Evolutionary conservation across 305 asterid genomes (phyloP), one percentile per base, ranked within the genome.

Genomic region (Fraxinus sp.): DNA sequence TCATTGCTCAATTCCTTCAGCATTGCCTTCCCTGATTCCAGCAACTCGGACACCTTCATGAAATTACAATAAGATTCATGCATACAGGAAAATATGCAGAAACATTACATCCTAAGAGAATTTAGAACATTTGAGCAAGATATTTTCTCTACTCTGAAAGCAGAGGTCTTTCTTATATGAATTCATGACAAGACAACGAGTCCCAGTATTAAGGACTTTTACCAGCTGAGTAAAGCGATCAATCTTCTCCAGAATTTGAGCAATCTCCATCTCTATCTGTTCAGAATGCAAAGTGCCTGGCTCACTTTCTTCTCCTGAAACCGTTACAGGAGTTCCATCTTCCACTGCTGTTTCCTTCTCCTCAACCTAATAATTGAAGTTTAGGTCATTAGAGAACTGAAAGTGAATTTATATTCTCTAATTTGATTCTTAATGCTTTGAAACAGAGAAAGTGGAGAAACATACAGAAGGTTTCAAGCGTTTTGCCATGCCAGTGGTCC

Each of bases 21-120:
- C 97, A 92, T 88, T 7, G 92, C 84, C 93, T 93, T 95, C 90
- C 97, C 98, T 55, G 97, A 94, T 81, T 94, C 98, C 83, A 93
- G 92, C 86, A 95, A 90, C 88, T 93, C 97, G 2, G 97, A 95
- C 80, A 92, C 95, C 98, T 94, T 83, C 59, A 85, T 39, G 20
- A 74, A 80, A 79, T 78, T 81, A 86, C 66, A 80, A 75, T 78
- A 81, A 84, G 78, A 87, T 14, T n/a, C 72, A 80, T 30, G 73
- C 33, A 64, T 80, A 72, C 39, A 37, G 81, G 74, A 49, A 78
- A 44, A 22, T 24, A 59, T 83, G 76, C 55, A 78, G 74, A 80
- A 82, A 75, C 7, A 7, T 30, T 33, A 59, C 39, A 39, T 80
- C 44, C 18, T 57, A 68, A 24, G 76, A 76, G 11, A 78, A 76